phyloP scores from a whole-genome alignment of 1,284 basidiomycete species.

The Ustilago nuda region DNA sequence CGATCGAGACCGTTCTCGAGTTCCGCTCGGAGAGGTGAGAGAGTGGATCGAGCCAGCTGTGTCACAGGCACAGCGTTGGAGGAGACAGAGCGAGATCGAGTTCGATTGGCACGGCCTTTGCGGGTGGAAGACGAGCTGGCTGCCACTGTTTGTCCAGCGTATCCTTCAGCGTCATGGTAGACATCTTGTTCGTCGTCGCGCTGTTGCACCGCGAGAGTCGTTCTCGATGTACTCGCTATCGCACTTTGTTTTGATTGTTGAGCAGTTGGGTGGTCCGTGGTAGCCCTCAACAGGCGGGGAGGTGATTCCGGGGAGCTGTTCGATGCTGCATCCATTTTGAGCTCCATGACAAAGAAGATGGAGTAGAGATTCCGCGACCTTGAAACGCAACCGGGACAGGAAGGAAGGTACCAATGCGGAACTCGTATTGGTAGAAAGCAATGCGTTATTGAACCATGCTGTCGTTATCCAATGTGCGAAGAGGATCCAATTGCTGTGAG shows the following conservation, averaged over 20 bases:
- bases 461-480: neutral
- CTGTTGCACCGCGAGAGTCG: neutral
- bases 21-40: conserved; percentile 21
- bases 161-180: conserved; percentile 2
- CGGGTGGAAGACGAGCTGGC: conserved; percentile 34
- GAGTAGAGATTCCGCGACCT: neutral
- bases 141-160: conserved; percentile 10
- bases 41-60: conserved; percentile 24
- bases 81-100: conserved; percentile 47
- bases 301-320: conserved; percentile 20
- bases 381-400: neutral
- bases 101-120: conserved; percentile 27
- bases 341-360: neutral
- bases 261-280: conserved; percentile 21
- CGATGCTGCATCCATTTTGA: conserved; percentile 5
- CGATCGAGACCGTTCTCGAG: conserved; percentile 31
- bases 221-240: neutral
- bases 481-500: neutral
- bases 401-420: neutral
- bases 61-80: conserved; percentile 40
- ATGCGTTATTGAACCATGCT: neutral
- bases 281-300: conserved; percentile 23
- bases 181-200: neutral
- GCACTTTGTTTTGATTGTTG: neutral
- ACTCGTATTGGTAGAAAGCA: neutral